A percentile compares a stretch with the other conserved stretches of the same genome.
phyloP scores from a whole-genome alignment of 139 green algal genomes.

The Ettlia oleoabundans region DNA sequence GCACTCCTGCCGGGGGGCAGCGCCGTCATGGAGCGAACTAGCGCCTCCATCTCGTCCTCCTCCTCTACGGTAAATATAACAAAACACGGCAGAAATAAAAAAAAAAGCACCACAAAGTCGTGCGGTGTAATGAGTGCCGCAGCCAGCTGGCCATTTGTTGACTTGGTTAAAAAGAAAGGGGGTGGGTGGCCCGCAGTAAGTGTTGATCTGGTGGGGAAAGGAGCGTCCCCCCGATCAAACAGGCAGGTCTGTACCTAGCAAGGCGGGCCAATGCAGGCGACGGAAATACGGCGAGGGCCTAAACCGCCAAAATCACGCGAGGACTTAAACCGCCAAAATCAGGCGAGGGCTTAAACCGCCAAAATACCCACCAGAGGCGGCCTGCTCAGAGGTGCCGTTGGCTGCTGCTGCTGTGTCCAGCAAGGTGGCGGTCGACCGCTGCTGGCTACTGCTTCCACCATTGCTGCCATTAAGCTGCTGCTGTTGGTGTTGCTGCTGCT shows the following conservation, averaged over 20 bases:
- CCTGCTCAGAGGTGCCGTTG: not conserved
- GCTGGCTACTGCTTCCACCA: not conserved
- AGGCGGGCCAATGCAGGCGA: too few species aligned
- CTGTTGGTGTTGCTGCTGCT: conserved; percentile 4
- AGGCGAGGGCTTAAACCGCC: not conserved
- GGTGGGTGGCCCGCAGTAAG: too few species aligned
- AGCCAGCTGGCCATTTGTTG: too few species aligned
- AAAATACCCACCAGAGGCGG: not conserved
- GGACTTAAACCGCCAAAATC: too few species aligned
- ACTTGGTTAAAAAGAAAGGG: too few species aligned
- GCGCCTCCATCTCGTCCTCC: conserved; percentile 26
- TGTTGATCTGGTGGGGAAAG: too few species aligned
- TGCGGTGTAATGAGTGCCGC: not conserved
- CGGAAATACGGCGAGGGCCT: too few species aligned
- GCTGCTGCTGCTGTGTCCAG: not conserved
- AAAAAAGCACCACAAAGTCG: too few species aligned
- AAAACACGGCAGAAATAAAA: not conserved
- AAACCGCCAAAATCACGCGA: too few species aligned
- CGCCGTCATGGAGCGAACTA: conserved; percentile 20
- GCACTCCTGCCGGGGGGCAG: not conserved
- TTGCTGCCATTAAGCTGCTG: not conserved
- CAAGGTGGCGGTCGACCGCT: not conserved
- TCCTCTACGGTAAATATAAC: not conserved
- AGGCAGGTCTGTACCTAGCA: too few species aligned
- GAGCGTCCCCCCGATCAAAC: too few species aligned